phyloP scores from a whole-genome alignment of 495 filamentous ascomycete genomes.

The Hypomontagnella submonticulosa region DNA sequence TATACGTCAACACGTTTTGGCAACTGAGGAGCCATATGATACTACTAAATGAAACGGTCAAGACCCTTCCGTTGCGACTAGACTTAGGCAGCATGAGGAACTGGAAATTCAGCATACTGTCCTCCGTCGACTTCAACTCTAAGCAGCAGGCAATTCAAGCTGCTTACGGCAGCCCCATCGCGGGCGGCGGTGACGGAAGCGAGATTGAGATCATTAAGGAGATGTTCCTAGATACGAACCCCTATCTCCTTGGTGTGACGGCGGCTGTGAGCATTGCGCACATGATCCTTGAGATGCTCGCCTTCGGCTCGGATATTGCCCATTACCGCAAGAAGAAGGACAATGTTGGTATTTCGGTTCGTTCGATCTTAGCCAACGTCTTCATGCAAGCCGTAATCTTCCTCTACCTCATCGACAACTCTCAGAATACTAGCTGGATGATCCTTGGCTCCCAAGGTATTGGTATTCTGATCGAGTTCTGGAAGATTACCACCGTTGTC shows the following conservation, averaged over 20 bases:
- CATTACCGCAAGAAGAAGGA: constrained; percentile 99
- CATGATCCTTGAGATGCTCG: constrained; percentile 94
- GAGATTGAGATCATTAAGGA: constrained; percentile 98
- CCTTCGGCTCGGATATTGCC: constrained; percentile 96
- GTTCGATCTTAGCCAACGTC: constrained; percentile 95
- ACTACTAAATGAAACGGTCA: constrained; percentile 90
- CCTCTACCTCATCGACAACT: constrained; percentile 98
- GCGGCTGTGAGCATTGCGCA: constrained; percentile 86
- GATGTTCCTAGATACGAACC: constrained; percentile 92
- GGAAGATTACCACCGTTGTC: constrained; percentile 98
- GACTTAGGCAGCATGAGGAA: constrained; percentile 82
- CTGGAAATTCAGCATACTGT: constrained; percentile 90
- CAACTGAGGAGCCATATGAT: constrained; percentile 91
- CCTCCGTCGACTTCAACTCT: constrained; percentile 85
- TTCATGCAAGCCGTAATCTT: constrained; percentile 98
- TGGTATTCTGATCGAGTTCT: constrained; percentile 93
- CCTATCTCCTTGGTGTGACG: constrained; percentile 86
- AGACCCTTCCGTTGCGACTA: constrained; percentile 83
- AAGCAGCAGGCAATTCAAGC: constrained; percentile 82
- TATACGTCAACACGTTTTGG: constrained; percentile 97
- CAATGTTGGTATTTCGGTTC: constrained; percentile 92
- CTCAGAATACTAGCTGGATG: constrained; percentile 98
- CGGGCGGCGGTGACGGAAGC: constrained; percentile 65
- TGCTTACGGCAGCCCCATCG: constrained; percentile 67
- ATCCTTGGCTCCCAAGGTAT: constrained; percentile 93